Evolutionary conservation across 2,329 filamentous ascomycete species (phyloP).

Genomic region (Colletotrichum melonis): DNA sequence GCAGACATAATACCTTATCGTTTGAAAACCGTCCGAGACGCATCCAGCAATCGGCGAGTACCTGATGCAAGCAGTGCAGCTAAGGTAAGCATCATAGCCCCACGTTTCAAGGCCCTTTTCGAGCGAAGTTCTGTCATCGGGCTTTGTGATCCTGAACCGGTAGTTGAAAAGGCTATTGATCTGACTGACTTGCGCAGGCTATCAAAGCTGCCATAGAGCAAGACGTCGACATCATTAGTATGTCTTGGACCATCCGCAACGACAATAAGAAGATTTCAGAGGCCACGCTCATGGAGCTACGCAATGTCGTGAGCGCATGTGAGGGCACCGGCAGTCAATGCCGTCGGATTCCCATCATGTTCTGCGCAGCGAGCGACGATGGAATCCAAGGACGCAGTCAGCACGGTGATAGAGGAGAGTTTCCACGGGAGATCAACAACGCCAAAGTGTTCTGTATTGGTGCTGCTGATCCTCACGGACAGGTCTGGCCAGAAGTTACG

Average conservation of each 20-base stretch:
- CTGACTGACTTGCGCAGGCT: slow-evolving; percentile 30
- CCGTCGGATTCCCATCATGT: slow-evolving; percentile 47
- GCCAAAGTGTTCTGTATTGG: slow-evolving; percentile 42
- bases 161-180: background rate
- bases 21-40: slow-evolving; percentile 33
- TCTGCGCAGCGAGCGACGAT: slow-evolving; percentile 50
- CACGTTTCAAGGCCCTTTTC: background rate
- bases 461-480: slow-evolving; percentile 37
- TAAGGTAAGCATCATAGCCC: background rate
- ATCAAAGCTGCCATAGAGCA: slow-evolving; percentile 37
- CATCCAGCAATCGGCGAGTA: background rate
- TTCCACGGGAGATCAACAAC: background rate
- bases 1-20: slow-evolving; percentile 40
- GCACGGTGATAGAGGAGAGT: background rate
- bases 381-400: slow-evolving; percentile 23
- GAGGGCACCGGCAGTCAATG: background rate
- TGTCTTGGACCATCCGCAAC: slow-evolving; percentile 44
- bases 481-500: slow-evolving; percentile 1
- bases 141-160: background rate
- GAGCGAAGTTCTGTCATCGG: background rate
- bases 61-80: background rate
- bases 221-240: slow-evolving; percentile 43
- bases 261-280: background rate
- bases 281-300: slow-evolving; percentile 30
- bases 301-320: slow-evolving; percentile 36